Evolutionary conservation across 2,329 filamentous ascomycete species (phyloP).

Genomic region (Penicillium sp.): DNA sequence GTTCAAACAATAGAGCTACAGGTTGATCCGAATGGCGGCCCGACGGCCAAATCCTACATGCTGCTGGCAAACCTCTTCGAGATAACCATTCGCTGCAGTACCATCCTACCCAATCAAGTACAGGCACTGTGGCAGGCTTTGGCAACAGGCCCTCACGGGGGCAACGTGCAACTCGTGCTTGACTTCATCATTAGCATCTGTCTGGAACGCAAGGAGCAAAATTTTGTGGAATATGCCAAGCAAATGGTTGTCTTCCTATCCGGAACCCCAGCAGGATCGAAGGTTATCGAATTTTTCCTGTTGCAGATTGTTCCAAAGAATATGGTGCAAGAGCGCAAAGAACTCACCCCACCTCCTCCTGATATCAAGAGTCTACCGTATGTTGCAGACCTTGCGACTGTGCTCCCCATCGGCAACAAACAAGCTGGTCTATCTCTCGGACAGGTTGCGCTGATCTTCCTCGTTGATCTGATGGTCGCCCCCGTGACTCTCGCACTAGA

Average conservation of each 20-base stretch:
- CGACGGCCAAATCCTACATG: slow-evolving; percentile 89
- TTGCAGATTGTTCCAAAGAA: slow-evolving; percentile 88
- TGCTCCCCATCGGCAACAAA: slow-evolving; percentile 83
- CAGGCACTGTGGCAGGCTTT: slow-evolving; percentile 96
- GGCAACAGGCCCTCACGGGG: slow-evolving; percentile 84
- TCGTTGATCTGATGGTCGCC: slow-evolving; percentile 94
- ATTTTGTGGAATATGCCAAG: slow-evolving; percentile 96
- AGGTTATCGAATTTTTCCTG: slow-evolving; percentile 89
- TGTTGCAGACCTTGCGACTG: slow-evolving; percentile 75
- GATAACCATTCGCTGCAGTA: slow-evolving; percentile 89
- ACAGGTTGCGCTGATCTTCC: slow-evolving; percentile 84
- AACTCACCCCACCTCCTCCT: slow-evolving; percentile 58
- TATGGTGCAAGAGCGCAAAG: slow-evolving; percentile 92
- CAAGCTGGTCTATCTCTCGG: slow-evolving; percentile 87
- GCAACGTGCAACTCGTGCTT: slow-evolving; percentile 89
- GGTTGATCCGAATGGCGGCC: slow-evolving; percentile 84
- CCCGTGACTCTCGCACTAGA: slow-evolving; percentile 76
- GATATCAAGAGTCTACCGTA: slow-evolving; percentile 78
- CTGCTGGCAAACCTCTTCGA: slow-evolving; percentile 91
- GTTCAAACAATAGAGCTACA: slow-evolving; percentile 91
- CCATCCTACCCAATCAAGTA: slow-evolving; percentile 87
- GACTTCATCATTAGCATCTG: slow-evolving; percentile 96
- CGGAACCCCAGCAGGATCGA: slow-evolving; percentile 76
- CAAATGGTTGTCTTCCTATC: slow-evolving; percentile 96
- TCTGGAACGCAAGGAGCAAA: slow-evolving; percentile 89